Evolutionary conservation across 768 basidiomycete genomes (phyloP), one percentile per base, ranked within the genome.

Genomic region (Mycena floridula): DNA sequence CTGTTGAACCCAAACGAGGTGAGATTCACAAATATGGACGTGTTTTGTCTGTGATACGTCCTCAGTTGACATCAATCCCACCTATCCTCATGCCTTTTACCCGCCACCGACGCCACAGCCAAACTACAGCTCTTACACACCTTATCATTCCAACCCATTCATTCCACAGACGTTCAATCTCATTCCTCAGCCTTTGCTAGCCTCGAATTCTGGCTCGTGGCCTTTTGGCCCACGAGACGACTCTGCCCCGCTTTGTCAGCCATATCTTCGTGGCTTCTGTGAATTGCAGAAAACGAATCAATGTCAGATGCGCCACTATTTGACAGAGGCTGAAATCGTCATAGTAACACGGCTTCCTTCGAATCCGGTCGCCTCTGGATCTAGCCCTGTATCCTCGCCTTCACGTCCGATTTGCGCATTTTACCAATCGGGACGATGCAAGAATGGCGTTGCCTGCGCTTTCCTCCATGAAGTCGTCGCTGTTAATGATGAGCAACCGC

Each of bases 381-480:
- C 27, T 21, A 8, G n/a, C n/a, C 28, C 11, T 25, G 7, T 25
- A 7, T 30, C 26, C 36, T 28, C 40, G 40, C 26, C 22, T 7
- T 21, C 18, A 9, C 40, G 15, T 23, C 26, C 40, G 12, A 23
- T 30, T 6, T 47, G 46, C 37, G 26, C 27, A 12, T 49, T 20
- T 25, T 49, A 26, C 44, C 23, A 26, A 20, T 11, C 32, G 24
- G 44, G 44, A 13, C 37, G 9, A 8, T 45, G 44, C 25, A 40
- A 35, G 3, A 35, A 37, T n/a, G 44, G 44, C 12, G 37, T 21
- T 24, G 18, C 39, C 13, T 45, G 44, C 23, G 4, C n/a, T 6
- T 58, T 50, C 49, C 42, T 25, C 21, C 60, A 60, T 53, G 37
- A 35, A 8, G 20, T 22, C 21, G 37, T 23, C 43, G 16, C 24